Base-by-base conservation (phyloP, 148 eudicot genomes). In the Suaeda aralocaspica region DNA sequence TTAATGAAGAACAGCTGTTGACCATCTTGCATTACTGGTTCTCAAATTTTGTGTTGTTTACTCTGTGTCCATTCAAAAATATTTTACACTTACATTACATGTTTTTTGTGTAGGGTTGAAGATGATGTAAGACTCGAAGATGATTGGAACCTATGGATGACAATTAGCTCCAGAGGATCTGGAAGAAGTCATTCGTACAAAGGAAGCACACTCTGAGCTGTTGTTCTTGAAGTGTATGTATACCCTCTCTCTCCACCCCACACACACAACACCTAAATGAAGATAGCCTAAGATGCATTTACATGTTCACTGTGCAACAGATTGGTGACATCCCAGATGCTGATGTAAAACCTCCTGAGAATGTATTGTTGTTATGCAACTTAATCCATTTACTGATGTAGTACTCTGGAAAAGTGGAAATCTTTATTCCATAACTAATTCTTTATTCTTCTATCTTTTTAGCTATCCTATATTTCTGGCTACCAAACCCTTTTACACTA, bases 291-390 rank as follows among this genome's bases (percentile, higher is more conserved):
- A 60, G 9, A 19, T 7, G 51, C 44, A 19, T 68, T 25, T 59
- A 45, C 57, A 61, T 56, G 12, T 73, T 26, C 42, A 60, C 49
- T 73, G 66, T 53, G 31, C 70, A 55, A 66, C 90, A 90, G 96
- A 86, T 91, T 53, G 99, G 99, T 42, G 99, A 94, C 83, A 89
- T 94, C 73, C 99, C 99, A 65, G 91, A 87, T 71, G 97, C 97
- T 66, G 99, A 94, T 76, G 76, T 89, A 58, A 91, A 94, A 80
- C 99, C 97, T 74, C 99, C 99, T 25, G 99, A 94, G 31, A 87
- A 89, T 68, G 97, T 94, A 41, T 70, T 94, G 70, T 94, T 94
- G 85, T 96, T 91, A 28, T 94, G 99, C 72, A 94, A 69, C 85
- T 94, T 64, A 94, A 94, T 80, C 97, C 99, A 6, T 96, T 87